Evolutionary conservation across 805 yeast species (phyloP), one percentile per base, ranked within the genome.

Genomic region (Candida endomychidarum): DNA sequence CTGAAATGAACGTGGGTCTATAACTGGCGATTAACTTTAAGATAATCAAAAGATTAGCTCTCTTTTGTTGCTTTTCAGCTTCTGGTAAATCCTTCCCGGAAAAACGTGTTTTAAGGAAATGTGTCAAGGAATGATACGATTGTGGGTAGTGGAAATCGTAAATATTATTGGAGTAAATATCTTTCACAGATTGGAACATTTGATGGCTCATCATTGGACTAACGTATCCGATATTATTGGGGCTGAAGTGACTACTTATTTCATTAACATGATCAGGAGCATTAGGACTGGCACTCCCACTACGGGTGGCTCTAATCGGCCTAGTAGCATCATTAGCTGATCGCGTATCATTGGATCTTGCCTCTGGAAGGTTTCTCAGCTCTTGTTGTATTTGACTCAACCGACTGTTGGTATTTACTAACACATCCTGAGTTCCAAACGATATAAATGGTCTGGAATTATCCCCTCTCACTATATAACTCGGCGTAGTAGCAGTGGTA

Each of bases 1-100:
- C 82, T 15, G 88, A 79, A 14, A 83, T 83, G 51, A 86, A 86
- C 10, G 86, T 78, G 9, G 93, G 91, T 39, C 91, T 66, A 53
- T 81, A 83, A 51, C 77, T 67, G 38, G 81, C 84, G 70, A 80
- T 71, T 44, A 77, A 63, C 63, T 78, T 76, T 14, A 79, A 73
- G 30, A 80, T 75, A 35, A 59, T 54, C 16, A 69, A 54, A 14
- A 69, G 45, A 42, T 57, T 66, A 24, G 55, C 49, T 18, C 72
- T 47, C 38, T 67, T 67, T 7, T 40, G 42, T 27, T 53, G 54
- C 36, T 53, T 56, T 35, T 60, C 64, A n/a, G 53, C 60, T 11
- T 44, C 47, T 5, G 61, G 34, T 49, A 67, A 21, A 57, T 63
- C 65, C 55, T 68, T 48, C 41, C 86, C 90, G 51, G 59, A 59